Percentiles rank a stretch among this genome's conserved stretches.
These are phyloP conservation scores for Rugosomyces carneus DNA, from an alignment of 1,284 basidiomycete genomes.

Conservation along the genomic window DNA sequence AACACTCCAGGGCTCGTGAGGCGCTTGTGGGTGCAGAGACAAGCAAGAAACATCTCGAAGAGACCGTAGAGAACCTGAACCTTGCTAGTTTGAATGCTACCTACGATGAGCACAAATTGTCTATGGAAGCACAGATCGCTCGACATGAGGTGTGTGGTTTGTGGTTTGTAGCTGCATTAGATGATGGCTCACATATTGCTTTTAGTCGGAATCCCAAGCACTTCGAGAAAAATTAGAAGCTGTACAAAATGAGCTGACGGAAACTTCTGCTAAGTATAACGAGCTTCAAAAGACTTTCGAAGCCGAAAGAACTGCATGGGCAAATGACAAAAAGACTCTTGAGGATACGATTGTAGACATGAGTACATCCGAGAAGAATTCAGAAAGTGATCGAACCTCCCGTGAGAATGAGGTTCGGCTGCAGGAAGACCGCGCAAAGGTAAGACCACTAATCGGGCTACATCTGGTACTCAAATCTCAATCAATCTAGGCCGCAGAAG, in stretches of 20 bases:
- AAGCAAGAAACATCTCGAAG: conserved; percentile 75
- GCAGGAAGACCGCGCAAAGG: conserved; percentile 69
- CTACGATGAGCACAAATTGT: conserved; percentile 73
- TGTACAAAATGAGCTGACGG: conserved; percentile 51
- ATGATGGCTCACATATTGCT: conserved; percentile 5
- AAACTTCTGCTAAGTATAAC: conserved; percentile 44
- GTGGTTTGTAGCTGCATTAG: not conserved
- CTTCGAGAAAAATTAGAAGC: conserved; percentile 58
- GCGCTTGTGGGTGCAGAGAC: conserved; percentile 71
- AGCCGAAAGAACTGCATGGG: conserved; percentile 60
- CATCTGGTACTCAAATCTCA: not conserved
- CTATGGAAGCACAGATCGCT: conserved; percentile 60
- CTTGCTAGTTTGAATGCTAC: conserved; percentile 64
- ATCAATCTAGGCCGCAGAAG: conserved; percentile 60
- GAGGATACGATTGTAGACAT: conserved; percentile 76
- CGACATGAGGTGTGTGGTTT: conserved; percentile 52
- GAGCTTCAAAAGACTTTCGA: conserved; percentile 64
- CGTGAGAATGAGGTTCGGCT: conserved; percentile 60
- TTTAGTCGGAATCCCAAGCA: conserved; percentile 64
- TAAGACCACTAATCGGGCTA: conserved; percentile 23
- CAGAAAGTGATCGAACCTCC: conserved; percentile 54
- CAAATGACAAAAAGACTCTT: conserved; percentile 72
- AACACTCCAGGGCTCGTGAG: conserved; percentile 70
- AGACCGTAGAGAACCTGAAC: conserved; percentile 66
- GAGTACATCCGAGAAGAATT: conserved; percentile 59